Evolutionary conservation across 306 rosid genomes (phyloP), one percentile per base, ranked within the genome.

Genomic region (Rosa lucieae): DNA sequence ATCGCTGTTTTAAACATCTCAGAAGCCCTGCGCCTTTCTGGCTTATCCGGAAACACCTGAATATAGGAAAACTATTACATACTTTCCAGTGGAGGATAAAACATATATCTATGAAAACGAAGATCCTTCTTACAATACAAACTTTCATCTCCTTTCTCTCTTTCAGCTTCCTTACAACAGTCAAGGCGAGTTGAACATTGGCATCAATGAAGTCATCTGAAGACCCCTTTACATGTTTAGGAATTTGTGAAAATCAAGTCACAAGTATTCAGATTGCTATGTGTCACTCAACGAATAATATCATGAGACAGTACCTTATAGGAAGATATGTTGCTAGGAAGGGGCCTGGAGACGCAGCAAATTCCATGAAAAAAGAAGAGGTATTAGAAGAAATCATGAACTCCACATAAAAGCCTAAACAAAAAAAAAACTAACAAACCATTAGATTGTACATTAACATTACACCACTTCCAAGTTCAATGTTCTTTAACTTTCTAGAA

Each of bases 151-250:
- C 91, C 81, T n/a, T 87, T 79, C 73, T 94, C 74, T 86, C 97
- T 77, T 79, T 88, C 77, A 94, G 97, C 88, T 90, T 94, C 84
- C 87, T 89, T 23, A 91, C 97, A 81, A 94, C 90, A 80, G 99
- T 89, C 88, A 94, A 87, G 65, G 87, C 95, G 74, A 94, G 89
- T 86, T 94, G 99, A 86, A 92, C 84, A 82, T 94, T 94, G 78
- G 99, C 97, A 86, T 94, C 99, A 81, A 85, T 94, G 93, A 91
- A 94, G 15, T 92, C 99, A 94, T 94, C 99, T 92, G 99, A 94
- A 87, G 99, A 94, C 82, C 99, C 97, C 99, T 94, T 92, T 89
- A 91, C 89, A 92, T 62, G 87, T 94, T 89, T 92, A 91, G 92
- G 88, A 92, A 89, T 89, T 88, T 84, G 86, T 88, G 91, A 90